Conservation (phyloP, 2,329 filamentous ascomycete genomes). For the Coniella vitis region DNA sequence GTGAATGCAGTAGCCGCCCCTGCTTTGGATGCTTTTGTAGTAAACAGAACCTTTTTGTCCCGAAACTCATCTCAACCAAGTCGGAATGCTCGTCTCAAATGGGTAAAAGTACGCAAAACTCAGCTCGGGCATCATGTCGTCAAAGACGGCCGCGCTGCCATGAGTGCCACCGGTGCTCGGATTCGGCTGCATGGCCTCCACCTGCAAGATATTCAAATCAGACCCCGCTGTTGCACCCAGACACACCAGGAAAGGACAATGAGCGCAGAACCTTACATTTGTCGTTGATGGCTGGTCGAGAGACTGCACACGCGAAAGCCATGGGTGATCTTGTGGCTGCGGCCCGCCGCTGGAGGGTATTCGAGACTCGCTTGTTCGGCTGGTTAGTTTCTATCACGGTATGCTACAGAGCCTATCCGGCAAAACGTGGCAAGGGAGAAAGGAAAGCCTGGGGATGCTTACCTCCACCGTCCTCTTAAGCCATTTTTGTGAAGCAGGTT, state of each 20-base stretch:
- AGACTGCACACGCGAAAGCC: background rate
- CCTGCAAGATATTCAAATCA: background rate
- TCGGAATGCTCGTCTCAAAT: background rate
- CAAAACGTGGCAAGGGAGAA: background rate
- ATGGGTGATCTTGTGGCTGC: background rate
- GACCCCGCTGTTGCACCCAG: too few relatives aligned
- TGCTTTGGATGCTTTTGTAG: too few relatives aligned
- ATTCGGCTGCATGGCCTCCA: background rate
- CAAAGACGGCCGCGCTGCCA: background rate
- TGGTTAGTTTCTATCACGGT: too few relatives aligned
- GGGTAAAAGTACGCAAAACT: background rate
- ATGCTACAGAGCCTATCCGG: too few relatives aligned
- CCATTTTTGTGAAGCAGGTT: background rate
- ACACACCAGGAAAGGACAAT: background rate
- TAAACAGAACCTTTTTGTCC: too few relatives aligned
- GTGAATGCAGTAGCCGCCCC: too few relatives aligned
- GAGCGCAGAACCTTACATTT: background rate
- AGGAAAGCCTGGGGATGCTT: background rate
- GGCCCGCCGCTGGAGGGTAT: background rate
- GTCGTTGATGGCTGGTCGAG: background rate
- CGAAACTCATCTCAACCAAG: background rate
- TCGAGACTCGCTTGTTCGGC: background rate
- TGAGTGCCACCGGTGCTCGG: background rate
- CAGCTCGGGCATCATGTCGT: background rate
- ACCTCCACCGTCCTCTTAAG: background rate